Conservation (phyloP, 805 yeast genomes). For the Wickerhamiella cacticola region DNA sequence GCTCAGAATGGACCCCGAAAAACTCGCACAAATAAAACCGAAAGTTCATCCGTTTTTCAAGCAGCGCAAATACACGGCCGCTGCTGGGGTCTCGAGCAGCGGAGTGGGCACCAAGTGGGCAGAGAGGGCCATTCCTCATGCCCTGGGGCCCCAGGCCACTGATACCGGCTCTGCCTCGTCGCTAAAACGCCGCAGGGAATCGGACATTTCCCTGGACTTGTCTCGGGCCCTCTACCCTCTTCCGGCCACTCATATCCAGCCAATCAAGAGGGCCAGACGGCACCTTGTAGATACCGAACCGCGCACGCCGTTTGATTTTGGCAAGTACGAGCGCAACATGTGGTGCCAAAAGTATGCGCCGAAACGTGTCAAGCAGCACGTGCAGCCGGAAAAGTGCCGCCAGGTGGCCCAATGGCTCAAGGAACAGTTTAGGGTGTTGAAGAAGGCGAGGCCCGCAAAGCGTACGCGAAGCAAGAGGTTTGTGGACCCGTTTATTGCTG, state of each 20-base stretch:
- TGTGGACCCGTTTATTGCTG: constrained; percentile 25
- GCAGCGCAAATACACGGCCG: constrained; percentile 13
- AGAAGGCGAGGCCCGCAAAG: background rate
- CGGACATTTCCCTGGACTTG: too few relatives aligned
- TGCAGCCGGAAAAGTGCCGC: constrained; percentile 6
- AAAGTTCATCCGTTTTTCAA: constrained; percentile 19
- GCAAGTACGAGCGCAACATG: constrained; percentile 22
- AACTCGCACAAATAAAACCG: constrained; percentile 13
- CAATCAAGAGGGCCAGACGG: background rate
- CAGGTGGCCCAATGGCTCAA: constrained; percentile 15
- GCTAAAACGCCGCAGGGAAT: background rate
- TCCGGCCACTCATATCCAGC: background rate
- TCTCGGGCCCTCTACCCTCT: too few relatives aligned
- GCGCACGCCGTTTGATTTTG: constrained; percentile 22
- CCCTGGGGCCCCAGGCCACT: too few relatives aligned
- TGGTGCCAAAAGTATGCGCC: constrained; percentile 26
- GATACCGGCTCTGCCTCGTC: background rate
- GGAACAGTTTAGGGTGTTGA: constrained; percentile 10
- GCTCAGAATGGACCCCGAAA: background rate
- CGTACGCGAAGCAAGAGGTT: constrained; percentile 4
- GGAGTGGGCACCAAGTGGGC: background rate
- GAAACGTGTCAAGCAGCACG: background rate
- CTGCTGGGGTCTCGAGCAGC: background rate
- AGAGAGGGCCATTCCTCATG: background rate
- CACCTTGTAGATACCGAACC: constrained; percentile 5